These are phyloP conservation scores for Aspergillus candidus DNA, from an alignment of 2,329 filamentous ascomycete species.

Conservation along the genomic window DNA sequence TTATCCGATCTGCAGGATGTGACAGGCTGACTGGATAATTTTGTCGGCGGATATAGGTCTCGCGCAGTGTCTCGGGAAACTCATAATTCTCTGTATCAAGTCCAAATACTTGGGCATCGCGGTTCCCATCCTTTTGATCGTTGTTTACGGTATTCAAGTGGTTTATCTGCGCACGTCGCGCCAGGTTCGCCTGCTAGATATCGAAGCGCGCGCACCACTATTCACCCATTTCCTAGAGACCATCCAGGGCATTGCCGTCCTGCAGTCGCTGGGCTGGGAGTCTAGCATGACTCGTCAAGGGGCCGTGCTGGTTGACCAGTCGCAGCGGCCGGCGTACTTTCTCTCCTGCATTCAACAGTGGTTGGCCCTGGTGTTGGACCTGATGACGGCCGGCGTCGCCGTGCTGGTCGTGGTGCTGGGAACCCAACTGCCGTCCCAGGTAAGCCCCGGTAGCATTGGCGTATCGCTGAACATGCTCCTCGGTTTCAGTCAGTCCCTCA, in stretches of 20 bases:
- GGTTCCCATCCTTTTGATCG: conserved; percentile 39
- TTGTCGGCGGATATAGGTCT: conserved; percentile 3
- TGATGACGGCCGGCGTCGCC: conserved; percentile 39
- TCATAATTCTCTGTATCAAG: neutral
- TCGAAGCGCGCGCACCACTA: conserved; percentile 47
- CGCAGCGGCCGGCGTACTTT: conserved; percentile 42
- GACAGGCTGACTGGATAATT: neutral
- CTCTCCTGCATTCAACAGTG: conserved; percentile 41
- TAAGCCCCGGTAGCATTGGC: conserved; percentile 40
- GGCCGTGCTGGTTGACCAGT: conserved; percentile 32
- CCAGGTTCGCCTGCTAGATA: conserved; percentile 47
- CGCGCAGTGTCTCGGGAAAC: conserved; percentile 3
- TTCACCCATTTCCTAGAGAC: conserved; percentile 50
- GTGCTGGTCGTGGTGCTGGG: conserved; percentile 40
- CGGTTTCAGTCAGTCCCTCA: conserved; percentile 41
- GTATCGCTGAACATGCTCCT: conserved; percentile 44
- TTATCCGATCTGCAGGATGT: too few relatives aligned
- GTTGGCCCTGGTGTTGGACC: conserved; percentile 37
- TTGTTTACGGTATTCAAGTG: conserved; percentile 46
- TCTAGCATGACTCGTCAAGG: conserved; percentile 33
- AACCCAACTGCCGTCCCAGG: conserved; percentile 29
- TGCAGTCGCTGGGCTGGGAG: conserved; percentile 49
- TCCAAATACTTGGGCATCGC: conserved; percentile 4
- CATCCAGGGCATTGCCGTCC: conserved; percentile 43
- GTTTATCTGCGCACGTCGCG: conserved; percentile 51